phyloP scores from a whole-genome alignment of 257 asterid species.

The Penstemon davidsonii region DNA sequence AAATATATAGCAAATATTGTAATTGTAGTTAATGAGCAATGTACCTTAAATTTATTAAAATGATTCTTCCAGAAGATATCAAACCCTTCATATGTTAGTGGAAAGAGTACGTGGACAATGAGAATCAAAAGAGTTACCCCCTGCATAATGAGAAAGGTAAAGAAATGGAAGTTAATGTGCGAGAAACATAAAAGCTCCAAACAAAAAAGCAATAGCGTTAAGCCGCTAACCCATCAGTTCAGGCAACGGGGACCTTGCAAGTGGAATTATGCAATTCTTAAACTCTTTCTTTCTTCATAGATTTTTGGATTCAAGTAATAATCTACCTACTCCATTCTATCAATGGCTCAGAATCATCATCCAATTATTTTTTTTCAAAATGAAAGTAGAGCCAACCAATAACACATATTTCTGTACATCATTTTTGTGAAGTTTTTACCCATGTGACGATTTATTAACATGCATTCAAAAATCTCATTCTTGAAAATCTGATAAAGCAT shows the following conservation, averaged over 20 bases:
- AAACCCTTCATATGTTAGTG: conserved; percentile 77
- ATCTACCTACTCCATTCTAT: neutral
- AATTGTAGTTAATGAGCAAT: conserved; percentile 16
- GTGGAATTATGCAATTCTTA: conserved; percentile 10
- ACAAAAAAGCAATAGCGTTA: conserved; percentile 4
- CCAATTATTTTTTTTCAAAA: neutral
- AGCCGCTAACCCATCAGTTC: conserved; percentile 8
- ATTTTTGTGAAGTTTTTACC: neutral
- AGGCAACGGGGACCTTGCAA: conserved; percentile 8
- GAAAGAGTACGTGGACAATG: conserved; percentile 64
- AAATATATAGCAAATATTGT: conserved; percentile 3
- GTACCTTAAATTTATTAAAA: conserved; percentile 78
- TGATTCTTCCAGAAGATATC: conserved; percentile 66
- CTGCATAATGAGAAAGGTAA: conserved; percentile 42
- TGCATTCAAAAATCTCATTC: too few species aligned
- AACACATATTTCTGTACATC: neutral
- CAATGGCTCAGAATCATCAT: neutral
- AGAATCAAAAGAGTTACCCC: conserved; percentile 69
- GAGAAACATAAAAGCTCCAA: conserved; percentile 9
- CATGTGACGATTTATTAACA: neutral
- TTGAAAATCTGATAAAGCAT: too few species aligned
- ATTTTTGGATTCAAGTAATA: too few species aligned
- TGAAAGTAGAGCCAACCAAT: neutral
- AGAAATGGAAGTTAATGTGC: conserved; percentile 23
- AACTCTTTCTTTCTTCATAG: neutral